These are phyloP conservation scores for Wolfiporia cocos DNA, from an alignment of 1,284 basidiomycete species.

Conservation along the genomic window DNA sequence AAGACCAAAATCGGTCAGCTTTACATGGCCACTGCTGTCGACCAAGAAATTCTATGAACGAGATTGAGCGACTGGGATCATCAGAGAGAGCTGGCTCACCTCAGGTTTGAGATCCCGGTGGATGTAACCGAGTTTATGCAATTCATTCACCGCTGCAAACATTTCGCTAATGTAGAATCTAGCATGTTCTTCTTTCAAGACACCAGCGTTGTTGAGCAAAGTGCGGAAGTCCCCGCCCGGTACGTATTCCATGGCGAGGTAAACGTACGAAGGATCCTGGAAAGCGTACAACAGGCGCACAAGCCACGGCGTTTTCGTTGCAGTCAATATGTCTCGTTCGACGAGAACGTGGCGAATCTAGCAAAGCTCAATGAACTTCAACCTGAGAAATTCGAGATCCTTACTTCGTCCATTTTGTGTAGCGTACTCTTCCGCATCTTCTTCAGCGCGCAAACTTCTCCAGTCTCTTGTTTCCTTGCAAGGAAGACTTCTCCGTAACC, in stretches of 20 bases:
- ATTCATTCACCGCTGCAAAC: constrained; percentile 87
- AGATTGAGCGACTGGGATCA: too few relatives aligned
- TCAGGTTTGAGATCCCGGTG: constrained; percentile 98
- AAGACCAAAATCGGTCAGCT: constrained; percentile 97
- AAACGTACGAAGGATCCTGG: constrained; percentile 85
- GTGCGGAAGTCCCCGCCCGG: constrained; percentile 96
- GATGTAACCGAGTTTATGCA: constrained; percentile 94
- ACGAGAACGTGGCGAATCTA: constrained; percentile 91
- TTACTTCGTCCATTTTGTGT: constrained; percentile 94
- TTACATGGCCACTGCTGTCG: constrained; percentile 94
- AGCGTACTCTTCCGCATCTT: constrained; percentile 92
- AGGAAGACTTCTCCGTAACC: constrained; percentile 96
- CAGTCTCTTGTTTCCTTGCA: constrained; percentile 87
- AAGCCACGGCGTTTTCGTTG: constrained; percentile 94
- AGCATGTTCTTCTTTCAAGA: constrained; percentile 93
- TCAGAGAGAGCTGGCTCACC: constrained; percentile 52
- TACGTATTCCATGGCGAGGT: constrained; percentile 98
- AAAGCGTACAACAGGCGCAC: constrained; percentile 91
- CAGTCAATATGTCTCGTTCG: constrained; percentile 94
- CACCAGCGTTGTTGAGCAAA: constrained; percentile 92
- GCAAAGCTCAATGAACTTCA: constrained; percentile 1
- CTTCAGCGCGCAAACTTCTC: constrained; percentile 93
- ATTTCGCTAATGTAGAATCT: constrained; percentile 95
- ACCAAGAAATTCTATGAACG: constrained; percentile 96
- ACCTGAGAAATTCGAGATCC: constrained; percentile 14